Conservation (phyloP, 805 yeast genomes). For the Kodamaea kakaduensis region DNA sequence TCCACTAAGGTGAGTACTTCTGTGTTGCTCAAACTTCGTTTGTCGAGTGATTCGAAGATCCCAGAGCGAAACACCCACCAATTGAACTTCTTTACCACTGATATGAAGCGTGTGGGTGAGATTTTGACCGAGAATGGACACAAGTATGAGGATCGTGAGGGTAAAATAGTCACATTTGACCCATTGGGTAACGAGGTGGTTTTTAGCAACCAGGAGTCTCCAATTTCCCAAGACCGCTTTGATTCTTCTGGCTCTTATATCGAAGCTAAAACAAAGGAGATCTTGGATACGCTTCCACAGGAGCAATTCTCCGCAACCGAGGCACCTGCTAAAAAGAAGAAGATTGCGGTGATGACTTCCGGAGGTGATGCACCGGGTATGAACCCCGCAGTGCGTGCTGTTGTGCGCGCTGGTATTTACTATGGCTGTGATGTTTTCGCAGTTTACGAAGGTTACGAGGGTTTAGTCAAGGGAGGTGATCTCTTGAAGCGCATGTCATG, state of each 20-base stretch:
- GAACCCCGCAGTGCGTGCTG: constrained; percentile 74
- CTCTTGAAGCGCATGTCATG: constrained; percentile 60
- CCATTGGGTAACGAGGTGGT: constrained; percentile 33
- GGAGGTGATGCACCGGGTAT: constrained; percentile 84
- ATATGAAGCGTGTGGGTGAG: constrained; percentile 20
- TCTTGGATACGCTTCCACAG: constrained; percentile 15
- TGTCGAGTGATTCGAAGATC: constrained; percentile 17
- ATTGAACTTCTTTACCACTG: constrained; percentile 31
- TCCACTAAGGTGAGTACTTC: constrained; percentile 25
- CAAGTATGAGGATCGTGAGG: not conserved
- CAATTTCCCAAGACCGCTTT: constrained; percentile 18
- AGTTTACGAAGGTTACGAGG: constrained; percentile 71
- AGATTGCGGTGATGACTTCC: constrained; percentile 72
- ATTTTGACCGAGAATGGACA: constrained; percentile 16
- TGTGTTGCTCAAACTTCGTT: constrained; percentile 34
- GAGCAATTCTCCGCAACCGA: not conserved
- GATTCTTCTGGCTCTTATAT: constrained; percentile 27
- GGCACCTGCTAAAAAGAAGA: constrained; percentile 25
- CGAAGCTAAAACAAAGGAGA: constrained; percentile 20
- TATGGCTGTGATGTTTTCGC: constrained; percentile 65
- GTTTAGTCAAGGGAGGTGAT: constrained; percentile 64
- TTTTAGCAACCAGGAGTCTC: constrained; percentile 23
- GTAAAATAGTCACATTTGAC: constrained; percentile 19
- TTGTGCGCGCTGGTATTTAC: constrained; percentile 63
- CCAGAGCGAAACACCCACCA: constrained; percentile 14